Evolutionary conservation across 768 basidiomycete genomes (phyloP).

Genomic region (Boletus rufocinnamomeus): DNA sequence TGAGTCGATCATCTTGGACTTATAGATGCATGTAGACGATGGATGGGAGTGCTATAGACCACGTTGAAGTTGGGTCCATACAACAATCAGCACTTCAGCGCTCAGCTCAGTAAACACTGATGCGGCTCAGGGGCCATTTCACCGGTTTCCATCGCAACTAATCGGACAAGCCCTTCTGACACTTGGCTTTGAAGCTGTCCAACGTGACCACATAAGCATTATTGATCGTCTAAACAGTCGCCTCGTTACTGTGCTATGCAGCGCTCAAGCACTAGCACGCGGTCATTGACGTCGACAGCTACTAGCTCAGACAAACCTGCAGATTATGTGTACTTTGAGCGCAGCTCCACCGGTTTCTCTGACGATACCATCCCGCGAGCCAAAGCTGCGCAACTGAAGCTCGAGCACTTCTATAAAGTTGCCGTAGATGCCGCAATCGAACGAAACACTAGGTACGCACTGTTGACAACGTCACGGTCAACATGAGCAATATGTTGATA

Average conservation of each 20-base stretch:
- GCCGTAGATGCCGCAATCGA: slow-evolving; percentile 96
- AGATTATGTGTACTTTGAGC: slow-evolving; percentile 93
- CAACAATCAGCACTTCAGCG: neutral
- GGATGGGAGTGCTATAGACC: neutral
- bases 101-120: neutral
- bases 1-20: too few species aligned
- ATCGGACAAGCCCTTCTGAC: neutral
- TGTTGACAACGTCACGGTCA: neutral
- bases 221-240: neutral
- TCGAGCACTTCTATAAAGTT: slow-evolving; percentile 96
- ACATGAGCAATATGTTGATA: slow-evolving; percentile 3
- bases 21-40: neutral
- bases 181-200: neutral
- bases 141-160: slow-evolving; percentile 22
- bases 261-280: slow-evolving; percentile 34
- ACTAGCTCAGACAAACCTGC: slow-evolving; percentile 40
- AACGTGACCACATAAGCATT: neutral
- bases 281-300: slow-evolving; percentile 25
- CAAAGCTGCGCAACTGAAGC: slow-evolving; percentile 89
- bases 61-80: neutral
- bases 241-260: slow-evolving; percentile 24
- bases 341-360: slow-evolving; percentile 73
- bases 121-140: slow-evolving; percentile 3
- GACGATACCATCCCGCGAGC: slow-evolving; percentile 81
- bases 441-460: slow-evolving; percentile 77